Evolutionary conservation across 2,329 filamentous ascomycete species (phyloP), one percentile per base, ranked within the genome.

Genomic region (Thelonectria olida): DNA sequence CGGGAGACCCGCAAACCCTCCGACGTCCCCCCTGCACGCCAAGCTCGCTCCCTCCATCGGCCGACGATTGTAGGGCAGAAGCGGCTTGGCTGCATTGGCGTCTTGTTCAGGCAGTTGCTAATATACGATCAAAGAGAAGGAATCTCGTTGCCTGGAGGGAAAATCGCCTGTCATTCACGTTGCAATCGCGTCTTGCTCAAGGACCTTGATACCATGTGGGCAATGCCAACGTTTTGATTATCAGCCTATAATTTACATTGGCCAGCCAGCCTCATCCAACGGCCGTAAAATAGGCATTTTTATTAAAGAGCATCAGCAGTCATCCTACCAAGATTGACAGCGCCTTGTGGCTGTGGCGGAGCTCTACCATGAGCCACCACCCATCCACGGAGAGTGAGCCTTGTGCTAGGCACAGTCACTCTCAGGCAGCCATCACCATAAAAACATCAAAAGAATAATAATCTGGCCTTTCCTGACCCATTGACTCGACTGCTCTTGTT

Each of bases 381-480:
- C n/a, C n/a, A n/a, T 6, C 48, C 12, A 45, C n/a, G n/a, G 42
- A 9, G 23, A 28, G 42, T 51, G 44, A 55, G 51, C 57, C 57
- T 60, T 39, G 36, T 36, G 36, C 39, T 45, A 54, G 47, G 56
- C 36, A 48, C 15, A 27, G 28, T n/a, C 7, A 38, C 8, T 6
- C 38, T 5, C 17, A 41, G 38, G 44, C 38, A 60, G 44, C 50
- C 55, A 58, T 31, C n/a, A n/a, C 57, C 38, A 36, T 22, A 45
- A 42, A 39, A 50, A 19, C 25, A 53, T 23, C 19, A 7, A 36
- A 36, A 4, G 23, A 28, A 23, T 41, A 42, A 31, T 41, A 22
- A 20, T 20, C 44, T 36, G 34, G 25, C 50, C 22, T 49, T 19
- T 27, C 20, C 9, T 36, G 2, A 34, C 10, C n/a, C 15, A 10